Conservation (phyloP, 169 alveolate genomes). For the Eimeria praecox region DNA sequence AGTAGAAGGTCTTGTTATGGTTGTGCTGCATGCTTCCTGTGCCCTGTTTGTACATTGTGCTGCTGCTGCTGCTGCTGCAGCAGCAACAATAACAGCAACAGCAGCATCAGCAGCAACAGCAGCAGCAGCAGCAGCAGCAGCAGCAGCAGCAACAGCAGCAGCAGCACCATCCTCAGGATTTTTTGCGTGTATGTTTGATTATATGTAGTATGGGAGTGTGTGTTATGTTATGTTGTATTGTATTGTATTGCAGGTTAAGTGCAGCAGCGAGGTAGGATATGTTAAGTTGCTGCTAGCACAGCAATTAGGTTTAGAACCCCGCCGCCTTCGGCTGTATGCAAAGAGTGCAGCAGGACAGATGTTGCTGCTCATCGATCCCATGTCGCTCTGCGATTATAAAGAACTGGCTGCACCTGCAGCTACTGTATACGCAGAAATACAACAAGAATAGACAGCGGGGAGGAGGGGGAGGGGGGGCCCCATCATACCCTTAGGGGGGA, state of each 20-base stretch:
- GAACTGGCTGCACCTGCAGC: constrained; percentile 84
- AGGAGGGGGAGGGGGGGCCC: too few species aligned
- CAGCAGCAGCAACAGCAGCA: too few species aligned
- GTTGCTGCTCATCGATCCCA: constrained; percentile 83
- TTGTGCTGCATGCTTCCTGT: too few species aligned
- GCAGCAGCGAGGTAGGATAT: constrained; percentile 86
- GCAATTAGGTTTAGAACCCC: constrained; percentile 77
- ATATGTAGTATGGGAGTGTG: too few species aligned
- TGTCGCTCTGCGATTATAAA: constrained; percentile 85
- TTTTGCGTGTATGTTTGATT: not conserved
- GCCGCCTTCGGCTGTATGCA: constrained; percentile 78
- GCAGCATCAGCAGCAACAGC: constrained; percentile 19
- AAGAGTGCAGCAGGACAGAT: constrained; percentile 28
- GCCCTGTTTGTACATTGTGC: not conserved
- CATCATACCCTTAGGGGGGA: too few species aligned
- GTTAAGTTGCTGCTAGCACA: constrained; percentile 85
- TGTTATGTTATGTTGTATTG: too few species aligned
- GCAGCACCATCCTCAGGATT: not conserved
- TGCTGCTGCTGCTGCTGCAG: constrained; percentile 12
- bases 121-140: too few species aligned
- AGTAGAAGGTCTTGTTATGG: too few species aligned
- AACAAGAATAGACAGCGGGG: too few species aligned
- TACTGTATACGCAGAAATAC: constrained; percentile 80
- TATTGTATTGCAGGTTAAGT: constrained; percentile 83
- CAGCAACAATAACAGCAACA: not conserved